Conservation (phyloP, 176 grass and related monocot genomes). For the Musa acuminata region DNA sequence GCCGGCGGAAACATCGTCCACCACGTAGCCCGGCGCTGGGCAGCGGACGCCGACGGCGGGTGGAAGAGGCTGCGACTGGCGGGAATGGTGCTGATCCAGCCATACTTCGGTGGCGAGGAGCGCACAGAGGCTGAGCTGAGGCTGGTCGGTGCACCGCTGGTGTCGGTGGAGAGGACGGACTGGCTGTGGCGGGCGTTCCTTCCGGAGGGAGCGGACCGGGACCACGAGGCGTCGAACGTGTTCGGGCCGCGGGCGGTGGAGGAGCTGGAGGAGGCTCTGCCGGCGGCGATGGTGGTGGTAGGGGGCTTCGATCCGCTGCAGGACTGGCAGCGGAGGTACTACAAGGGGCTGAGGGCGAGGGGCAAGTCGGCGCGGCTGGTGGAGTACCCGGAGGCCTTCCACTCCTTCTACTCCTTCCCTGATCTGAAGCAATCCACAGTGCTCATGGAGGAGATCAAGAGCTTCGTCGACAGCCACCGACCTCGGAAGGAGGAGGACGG, state of each 20-base stretch:
- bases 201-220: slow-evolving; percentile 39
- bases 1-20: slow-evolving; percentile 72
- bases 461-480: slow-evolving; percentile 29
- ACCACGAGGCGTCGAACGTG: slow-evolving; percentile 34
- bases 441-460: slow-evolving; percentile 45
- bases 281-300: slow-evolving; percentile 46
- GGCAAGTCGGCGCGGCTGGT: slow-evolving; percentile 38
- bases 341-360: slow-evolving; percentile 24
- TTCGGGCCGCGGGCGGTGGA: too few species aligned
- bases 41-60: not conserved
- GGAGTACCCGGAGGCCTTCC: slow-evolving; percentile 66
- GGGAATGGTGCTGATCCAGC: slow-evolving; percentile 58
- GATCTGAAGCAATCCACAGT: slow-evolving; percentile 36
- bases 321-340: slow-evolving; percentile 67
- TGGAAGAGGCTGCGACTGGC: slow-evolving; percentile 30
- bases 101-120: slow-evolving; percentile 86
- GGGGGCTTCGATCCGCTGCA: slow-evolving; percentile 68
- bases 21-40: slow-evolving; percentile 66
- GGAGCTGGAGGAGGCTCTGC: not conserved
- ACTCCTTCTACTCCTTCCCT: slow-evolving; percentile 80
- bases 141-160: slow-evolving; percentile 46
- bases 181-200: slow-evolving; percentile 92
- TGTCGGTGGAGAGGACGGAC: slow-evolving; percentile 40
- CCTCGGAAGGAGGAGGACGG: not conserved
- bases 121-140: slow-evolving; percentile 48